phyloP scores from a whole-genome alignment of 1,284 basidiomycete species.

The Prillingera fragicola region DNA sequence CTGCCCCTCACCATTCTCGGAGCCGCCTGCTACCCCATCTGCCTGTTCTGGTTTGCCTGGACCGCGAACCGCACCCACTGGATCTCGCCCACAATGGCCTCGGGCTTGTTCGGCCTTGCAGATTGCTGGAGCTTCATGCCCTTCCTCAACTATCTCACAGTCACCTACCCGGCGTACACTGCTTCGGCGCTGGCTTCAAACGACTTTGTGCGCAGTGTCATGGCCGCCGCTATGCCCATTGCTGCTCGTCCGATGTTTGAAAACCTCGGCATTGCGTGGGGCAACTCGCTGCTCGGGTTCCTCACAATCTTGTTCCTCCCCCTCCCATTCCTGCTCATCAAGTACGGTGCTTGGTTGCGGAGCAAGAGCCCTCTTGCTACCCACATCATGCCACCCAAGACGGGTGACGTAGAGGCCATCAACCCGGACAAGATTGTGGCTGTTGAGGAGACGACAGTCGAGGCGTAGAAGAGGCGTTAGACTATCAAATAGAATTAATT shows the following conservation, averaged over 20 bases:
- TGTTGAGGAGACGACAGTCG: too few relatives aligned
- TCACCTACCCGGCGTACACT: constrained; percentile 61
- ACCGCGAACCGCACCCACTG: constrained; percentile 37
- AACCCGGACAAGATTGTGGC: too few relatives aligned
- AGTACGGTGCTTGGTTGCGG: constrained; percentile 50
- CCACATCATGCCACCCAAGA: too few relatives aligned
- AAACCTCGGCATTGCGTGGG: constrained; percentile 47
- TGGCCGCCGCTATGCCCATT: constrained; percentile 45
- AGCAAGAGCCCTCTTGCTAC: constrained; percentile 19
- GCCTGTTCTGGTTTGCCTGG: constrained; percentile 46
- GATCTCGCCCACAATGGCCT: constrained; percentile 38
- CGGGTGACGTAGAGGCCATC: too few relatives aligned
- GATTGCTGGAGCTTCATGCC: constrained; percentile 23
- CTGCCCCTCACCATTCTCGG: constrained; percentile 40
- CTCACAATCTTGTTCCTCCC: constrained; percentile 31
- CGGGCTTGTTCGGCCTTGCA: constrained; percentile 38
- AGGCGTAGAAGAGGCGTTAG: too few relatives aligned
- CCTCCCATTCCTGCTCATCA: constrained; percentile 41
- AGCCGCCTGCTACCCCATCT: constrained; percentile 38
- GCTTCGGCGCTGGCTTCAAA: constrained; percentile 42
- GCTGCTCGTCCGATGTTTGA: constrained; percentile 40
- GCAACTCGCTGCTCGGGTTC: constrained; percentile 41
- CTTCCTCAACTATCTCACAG: constrained; percentile 56
- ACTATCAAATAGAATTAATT: too few relatives aligned
- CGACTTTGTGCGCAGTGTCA: constrained; percentile 47